phyloP scores from a whole-genome alignment of 2,329 filamentous ascomycete genomes.

The Orbilia quercus region DNA sequence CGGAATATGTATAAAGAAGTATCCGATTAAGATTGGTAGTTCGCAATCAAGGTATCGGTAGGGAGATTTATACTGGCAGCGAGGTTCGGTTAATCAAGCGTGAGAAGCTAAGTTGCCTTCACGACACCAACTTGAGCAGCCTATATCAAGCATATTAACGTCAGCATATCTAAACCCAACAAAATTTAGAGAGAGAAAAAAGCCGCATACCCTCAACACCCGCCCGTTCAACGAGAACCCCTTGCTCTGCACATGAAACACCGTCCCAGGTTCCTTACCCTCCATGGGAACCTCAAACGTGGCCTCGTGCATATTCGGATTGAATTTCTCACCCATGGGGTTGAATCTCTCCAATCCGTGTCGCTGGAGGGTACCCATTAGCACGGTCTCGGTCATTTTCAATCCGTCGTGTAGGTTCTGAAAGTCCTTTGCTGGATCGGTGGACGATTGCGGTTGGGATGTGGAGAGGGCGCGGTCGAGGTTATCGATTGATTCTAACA shows the following conservation, averaged over 20 bases:
- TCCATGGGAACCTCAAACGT: conserved; percentile 91
- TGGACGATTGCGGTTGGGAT: conserved; percentile 76
- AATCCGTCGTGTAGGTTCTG: conserved; percentile 89
- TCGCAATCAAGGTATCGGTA: background rate
- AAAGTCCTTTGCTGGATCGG: conserved; percentile 68
- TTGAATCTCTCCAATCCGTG: conserved; percentile 92
- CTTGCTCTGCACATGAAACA: conserved; percentile 94
- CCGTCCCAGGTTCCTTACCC: conserved; percentile 87
- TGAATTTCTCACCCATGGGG: conserved; percentile 85
- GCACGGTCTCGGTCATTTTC: conserved; percentile 91
- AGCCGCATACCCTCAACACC: conserved; percentile 74
- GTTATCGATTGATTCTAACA: conserved; percentile 96
- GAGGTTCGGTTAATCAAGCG: no score
- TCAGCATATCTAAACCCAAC: background rate
- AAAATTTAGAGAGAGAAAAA: background rate
- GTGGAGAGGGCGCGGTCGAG: conserved; percentile 88
- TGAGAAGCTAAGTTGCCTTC: conserved; percentile 16
- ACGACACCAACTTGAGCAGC: conserved; percentile 50
- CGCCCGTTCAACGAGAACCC: conserved; percentile 94
- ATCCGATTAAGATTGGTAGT: background rate
- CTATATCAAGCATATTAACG: conserved; percentile 18
- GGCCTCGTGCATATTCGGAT: conserved; percentile 96
- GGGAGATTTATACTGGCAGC: conserved; percentile 8
- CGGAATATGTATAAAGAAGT: conserved; percentile 35
- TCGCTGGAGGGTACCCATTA: conserved; percentile 89